A percentile compares a stretch with the other conserved stretches of the same genome.
phyloP scores from a whole-genome alignment of 805 yeast genomes.

The Saccharomycopsis synnaedendra region DNA sequence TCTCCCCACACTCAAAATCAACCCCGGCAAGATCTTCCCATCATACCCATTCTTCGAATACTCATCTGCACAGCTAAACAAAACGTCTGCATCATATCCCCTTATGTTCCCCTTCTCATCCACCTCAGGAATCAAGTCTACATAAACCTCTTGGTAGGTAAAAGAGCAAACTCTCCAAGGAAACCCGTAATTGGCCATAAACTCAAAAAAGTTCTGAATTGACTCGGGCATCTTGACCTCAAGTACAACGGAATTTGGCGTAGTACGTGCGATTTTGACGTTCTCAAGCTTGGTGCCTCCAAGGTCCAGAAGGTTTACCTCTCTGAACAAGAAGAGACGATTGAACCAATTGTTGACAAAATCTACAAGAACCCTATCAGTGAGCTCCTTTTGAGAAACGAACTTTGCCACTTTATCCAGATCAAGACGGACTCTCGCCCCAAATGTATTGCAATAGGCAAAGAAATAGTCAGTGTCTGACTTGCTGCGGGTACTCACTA shows the following conservation, averaged over 20 bases:
- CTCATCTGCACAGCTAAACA: constrained; percentile 13
- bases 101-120: constrained; percentile 7
- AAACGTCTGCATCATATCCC: constrained; percentile 11
- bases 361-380: neutral
- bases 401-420: constrained; percentile 3
- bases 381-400: constrained; percentile 2
- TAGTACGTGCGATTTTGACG: neutral
- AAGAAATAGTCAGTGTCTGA: constrained; percentile 7
- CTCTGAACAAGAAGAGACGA: neutral
- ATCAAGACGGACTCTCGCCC: constrained; percentile 3
- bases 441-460: constrained; percentile 16
- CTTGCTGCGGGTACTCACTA: constrained; percentile 5
- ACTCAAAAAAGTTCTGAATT: constrained; percentile 2
- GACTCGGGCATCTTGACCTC: constrained; percentile 1
- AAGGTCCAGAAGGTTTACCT: neutral
- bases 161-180: constrained; percentile 13
- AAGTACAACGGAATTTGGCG: constrained; percentile 5
- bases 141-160: constrained; percentile 10
- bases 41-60: constrained; percentile 11
- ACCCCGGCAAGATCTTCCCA: constrained; percentile 16
- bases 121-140: constrained; percentile 16
- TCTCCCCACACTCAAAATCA: constrained; percentile 2
- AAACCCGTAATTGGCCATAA: constrained; percentile 7
- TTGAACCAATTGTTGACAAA: constrained; percentile 1
- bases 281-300: neutral